A percentile compares a stretch with the other conserved stretches of the same genome.
Conservation (phyloP, 768 basidiomycete species). For the Fomitopsis pulvina region DNA sequence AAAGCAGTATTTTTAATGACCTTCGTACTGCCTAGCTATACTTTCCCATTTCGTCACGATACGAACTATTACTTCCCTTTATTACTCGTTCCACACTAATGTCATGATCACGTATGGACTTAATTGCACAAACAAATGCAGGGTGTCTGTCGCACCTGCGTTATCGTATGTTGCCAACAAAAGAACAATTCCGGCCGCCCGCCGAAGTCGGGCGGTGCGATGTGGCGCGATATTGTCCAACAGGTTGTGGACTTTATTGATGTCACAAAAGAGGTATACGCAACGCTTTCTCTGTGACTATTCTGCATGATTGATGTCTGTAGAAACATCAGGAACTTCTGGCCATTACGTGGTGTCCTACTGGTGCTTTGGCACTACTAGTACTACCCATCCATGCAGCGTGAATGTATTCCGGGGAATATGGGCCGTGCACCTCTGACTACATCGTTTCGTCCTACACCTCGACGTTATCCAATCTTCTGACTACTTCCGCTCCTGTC, state of each 20-base stretch:
- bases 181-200: too few relatives aligned
- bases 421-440: background rate
- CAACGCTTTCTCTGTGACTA: background rate
- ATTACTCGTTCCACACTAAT: too few relatives aligned
- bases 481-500: background rate
- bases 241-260: background rate
- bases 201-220: too few relatives aligned
- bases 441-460: background rate
- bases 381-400: background rate
- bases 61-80: too few relatives aligned
- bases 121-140: too few relatives aligned
- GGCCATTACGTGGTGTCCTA: background rate
- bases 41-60: too few relatives aligned
- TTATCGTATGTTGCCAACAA: too few relatives aligned
- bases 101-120: too few relatives aligned
- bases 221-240: background rate
- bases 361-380: background rate
- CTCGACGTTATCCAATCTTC: background rate
- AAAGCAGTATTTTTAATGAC: background rate
- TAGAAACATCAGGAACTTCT: background rate
- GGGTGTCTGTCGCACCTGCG: too few relatives aligned
- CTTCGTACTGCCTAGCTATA: too few relatives aligned
- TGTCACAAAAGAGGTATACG: too few relatives aligned
- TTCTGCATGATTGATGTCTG: background rate
- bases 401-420: background rate